Percentiles rank a stretch among this genome's conserved stretches.
phyloP scores from a whole-genome alignment of 2,329 filamentous ascomycete species.

The Gaeumannomyces tritici region DNA sequence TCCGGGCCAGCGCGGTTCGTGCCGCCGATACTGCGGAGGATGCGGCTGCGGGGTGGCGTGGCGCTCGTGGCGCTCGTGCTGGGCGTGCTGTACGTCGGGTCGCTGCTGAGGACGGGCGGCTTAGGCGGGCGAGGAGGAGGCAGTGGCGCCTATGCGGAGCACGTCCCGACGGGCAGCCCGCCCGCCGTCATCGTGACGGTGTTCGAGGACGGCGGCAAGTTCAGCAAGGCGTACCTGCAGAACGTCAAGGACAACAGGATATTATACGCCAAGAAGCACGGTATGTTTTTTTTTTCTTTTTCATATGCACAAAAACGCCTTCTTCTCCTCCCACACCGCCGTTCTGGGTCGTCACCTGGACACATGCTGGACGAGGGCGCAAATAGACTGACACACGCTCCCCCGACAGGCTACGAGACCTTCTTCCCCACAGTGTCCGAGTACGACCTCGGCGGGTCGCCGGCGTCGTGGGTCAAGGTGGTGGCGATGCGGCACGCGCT shows the following conservation, averaged over 20 bases:
- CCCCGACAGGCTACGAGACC: constrained; percentile 62
- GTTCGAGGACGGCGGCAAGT: constrained; percentile 48
- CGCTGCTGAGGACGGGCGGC: neutral
- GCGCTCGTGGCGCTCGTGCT: constrained; percentile 49
- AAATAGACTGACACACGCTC: neutral
- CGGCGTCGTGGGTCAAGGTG: constrained; percentile 64
- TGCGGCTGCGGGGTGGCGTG: constrained; percentile 50
- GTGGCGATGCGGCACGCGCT: constrained; percentile 86
- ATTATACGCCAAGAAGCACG: constrained; percentile 77
- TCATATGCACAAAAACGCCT: neutral
- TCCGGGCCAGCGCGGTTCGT: constrained; percentile 19
- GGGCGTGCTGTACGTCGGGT: constrained; percentile 42
- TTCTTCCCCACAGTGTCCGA: constrained; percentile 72
- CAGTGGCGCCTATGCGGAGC: constrained; percentile 9
- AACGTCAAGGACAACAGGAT: constrained; percentile 74
- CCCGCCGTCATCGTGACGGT: constrained; percentile 68
- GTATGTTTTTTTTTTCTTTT: constrained; percentile 37
- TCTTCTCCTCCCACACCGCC: neutral
- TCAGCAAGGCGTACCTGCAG: constrained; percentile 58
- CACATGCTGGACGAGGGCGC: neutral
- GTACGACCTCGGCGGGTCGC: constrained; percentile 57
- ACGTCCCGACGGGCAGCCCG: constrained; percentile 42
- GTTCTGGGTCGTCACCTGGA: neutral
- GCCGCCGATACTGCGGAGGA: constrained; percentile 43
- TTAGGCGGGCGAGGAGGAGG: neutral